Percentiles rank a stretch among this genome's conserved stretches.
These are phyloP conservation scores for Fusarium bulbicola DNA, from an alignment of 2,329 filamentous ascomycete genomes.

Conservation along the genomic window DNA sequence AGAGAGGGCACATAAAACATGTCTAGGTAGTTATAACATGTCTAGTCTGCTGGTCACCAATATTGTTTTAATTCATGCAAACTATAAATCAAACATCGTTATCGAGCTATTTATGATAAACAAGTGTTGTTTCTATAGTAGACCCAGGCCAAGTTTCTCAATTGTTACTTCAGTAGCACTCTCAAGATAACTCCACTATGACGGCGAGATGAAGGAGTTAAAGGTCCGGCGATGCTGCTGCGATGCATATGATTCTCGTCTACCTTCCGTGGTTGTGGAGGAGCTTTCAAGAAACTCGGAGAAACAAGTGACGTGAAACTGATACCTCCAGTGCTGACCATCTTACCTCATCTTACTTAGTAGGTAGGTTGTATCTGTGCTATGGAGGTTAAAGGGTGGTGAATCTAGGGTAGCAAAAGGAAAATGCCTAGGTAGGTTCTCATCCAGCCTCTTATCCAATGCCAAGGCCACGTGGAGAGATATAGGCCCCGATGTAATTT, in stretches of 20 bases:
- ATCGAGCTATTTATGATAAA: not conserved
- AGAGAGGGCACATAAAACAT: not conserved
- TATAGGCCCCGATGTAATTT: not conserved
- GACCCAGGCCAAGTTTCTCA: not conserved
- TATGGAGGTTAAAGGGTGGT: not conserved
- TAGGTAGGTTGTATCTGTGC: not conserved
- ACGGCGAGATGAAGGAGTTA: not conserved
- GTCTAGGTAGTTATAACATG: not conserved
- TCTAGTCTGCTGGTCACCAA: not conserved
- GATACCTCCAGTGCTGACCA: not conserved
- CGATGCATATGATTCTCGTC: not conserved
- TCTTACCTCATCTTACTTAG: not conserved
- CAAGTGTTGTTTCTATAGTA: not conserved
- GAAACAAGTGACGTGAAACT: not conserved
- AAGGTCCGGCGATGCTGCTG: slow-evolving; percentile 5
- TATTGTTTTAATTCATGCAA: not conserved
- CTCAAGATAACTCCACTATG: not conserved
- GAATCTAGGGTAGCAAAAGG: not conserved
- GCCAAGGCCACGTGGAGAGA: slow-evolving; percentile 38
- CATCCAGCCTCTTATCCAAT: slow-evolving; percentile 31
- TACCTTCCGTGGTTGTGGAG: not conserved
- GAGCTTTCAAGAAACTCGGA: not conserved
- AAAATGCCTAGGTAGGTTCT: not conserved
- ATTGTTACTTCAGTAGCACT: not conserved
- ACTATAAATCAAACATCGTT: not conserved